These are phyloP conservation scores for Elongisporangium undulatum DNA, from an alignment of 352 stramenopile genomes.

Conservation along the genomic window DNA sequence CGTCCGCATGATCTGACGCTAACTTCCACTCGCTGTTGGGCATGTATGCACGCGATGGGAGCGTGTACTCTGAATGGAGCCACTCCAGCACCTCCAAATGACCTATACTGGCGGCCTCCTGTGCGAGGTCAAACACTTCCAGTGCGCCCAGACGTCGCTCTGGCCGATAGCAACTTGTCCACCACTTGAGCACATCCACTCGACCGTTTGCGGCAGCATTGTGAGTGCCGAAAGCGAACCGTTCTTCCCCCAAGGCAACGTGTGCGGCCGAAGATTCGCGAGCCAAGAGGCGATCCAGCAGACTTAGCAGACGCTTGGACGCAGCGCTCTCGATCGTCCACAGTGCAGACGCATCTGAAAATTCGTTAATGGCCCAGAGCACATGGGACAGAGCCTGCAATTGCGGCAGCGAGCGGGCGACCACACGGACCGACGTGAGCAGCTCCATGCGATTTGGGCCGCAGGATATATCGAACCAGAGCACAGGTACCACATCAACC, in stretches of 20 bases:
- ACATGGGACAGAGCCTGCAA: slow-evolving; percentile 34
- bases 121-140: slow-evolving; percentile 28
- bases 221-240: slow-evolving; percentile 4
- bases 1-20: too few species aligned
- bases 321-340: slow-evolving; percentile 44
- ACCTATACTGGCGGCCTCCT: slow-evolving; percentile 26
- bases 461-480: too few species aligned
- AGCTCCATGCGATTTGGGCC: not conserved
- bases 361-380: slow-evolving; percentile 25
- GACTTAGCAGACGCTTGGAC: slow-evolving; percentile 27
- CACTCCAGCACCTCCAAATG: slow-evolving; percentile 23
- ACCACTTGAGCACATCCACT: slow-evolving; percentile 57
- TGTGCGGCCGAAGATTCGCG: too few species aligned
- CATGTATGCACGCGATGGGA: too few species aligned
- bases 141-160: slow-evolving; percentile 18
- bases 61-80: slow-evolving; percentile 10
- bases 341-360: slow-evolving; percentile 21
- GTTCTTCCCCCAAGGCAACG: too few species aligned
- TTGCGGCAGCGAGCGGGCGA: slow-evolving; percentile 13
- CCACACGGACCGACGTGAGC: slow-evolving; percentile 10
- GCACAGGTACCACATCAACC: too few species aligned
- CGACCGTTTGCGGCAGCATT: slow-evolving; percentile 35
- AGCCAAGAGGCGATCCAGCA: slow-evolving; percentile 26
- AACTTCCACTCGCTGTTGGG: too few species aligned
- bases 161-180: slow-evolving; percentile 22